Evolutionary conservation across 306 rosid species (phyloP).

Genomic region (Pueraria montana): DNA sequence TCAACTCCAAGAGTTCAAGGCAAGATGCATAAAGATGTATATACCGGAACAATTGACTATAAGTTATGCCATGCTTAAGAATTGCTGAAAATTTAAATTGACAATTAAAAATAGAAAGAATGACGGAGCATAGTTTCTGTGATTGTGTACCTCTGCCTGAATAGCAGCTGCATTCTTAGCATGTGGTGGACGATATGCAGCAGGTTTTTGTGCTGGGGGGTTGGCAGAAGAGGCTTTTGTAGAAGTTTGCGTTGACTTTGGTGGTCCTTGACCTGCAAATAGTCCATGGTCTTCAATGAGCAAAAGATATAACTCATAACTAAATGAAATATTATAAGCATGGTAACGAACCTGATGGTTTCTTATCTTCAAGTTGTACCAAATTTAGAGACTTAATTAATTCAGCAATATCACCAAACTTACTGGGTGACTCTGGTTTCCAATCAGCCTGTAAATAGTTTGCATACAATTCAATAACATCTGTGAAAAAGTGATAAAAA

Average conservation of each 20-base stretch:
- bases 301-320: constrained; percentile 13
- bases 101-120: constrained; percentile 18
- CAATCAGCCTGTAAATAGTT: constrained; percentile 79
- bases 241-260: constrained; percentile 62
- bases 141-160: constrained; percentile 83
- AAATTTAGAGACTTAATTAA: constrained; percentile 70
- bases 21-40: constrained; percentile 9
- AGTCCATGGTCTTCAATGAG: constrained; percentile 44
- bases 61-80: neutral
- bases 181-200: constrained; percentile 95
- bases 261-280: constrained; percentile 69
- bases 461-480: constrained; percentile 25
- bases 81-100: neutral
- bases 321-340: constrained; percentile 19
- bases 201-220: constrained; percentile 77
- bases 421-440: constrained; percentile 85
- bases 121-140: neutral
- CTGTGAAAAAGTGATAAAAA: constrained; percentile 6
- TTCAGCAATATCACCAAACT: constrained; percentile 72
- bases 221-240: constrained; percentile 56
- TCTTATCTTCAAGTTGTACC: constrained; percentile 68
- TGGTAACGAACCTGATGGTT: constrained; percentile 69
- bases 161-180: constrained; percentile 81
- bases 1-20: constrained; percentile 22
- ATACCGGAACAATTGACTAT: constrained; percentile 5